Evolutionary conservation across 805 yeast species (phyloP), one percentile per base, ranked within the genome.

Genomic region (Saccharomycopsis vini): DNA sequence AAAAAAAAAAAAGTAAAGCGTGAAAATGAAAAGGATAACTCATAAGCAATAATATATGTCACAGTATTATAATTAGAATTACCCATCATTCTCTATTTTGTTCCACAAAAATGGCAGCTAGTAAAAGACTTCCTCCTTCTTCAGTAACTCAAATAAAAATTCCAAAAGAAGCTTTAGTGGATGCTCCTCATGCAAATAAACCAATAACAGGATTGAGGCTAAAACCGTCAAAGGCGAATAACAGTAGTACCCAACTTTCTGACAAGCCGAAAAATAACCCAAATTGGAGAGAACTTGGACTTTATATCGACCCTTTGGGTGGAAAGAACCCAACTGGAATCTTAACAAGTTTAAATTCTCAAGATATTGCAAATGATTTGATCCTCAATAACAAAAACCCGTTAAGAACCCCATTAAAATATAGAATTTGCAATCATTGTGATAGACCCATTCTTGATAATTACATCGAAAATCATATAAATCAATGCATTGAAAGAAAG

Each of bases 391-490:
- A 50, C 6, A 47, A 47, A 5, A 60, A 59, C 39, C 74, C 75
- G 3, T 55, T 73, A 19, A 54, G 54, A 12, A 58, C 59, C 10
- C 65, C 68, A 1, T 37, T 70, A 3, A 62, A 62, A 24, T 73
- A 72, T 49, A 57, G 73, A 32, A 64, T 70, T 39, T 73, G 79
- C 54, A 71, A 68, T 41, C 57, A 57, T 40, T 73, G 79, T 52
- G 62, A 62, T 36, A 61, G 67, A 42, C 78, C 78, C 2, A 60
- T 72, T 1, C 52, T 71, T 19, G 64, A 60, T 28, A 49, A 57
- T 2, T 56, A 59, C 45, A 47, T 73, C 21, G 59, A 60, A 1
- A 57, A 55, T 18, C 78, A 73, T 54, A 58, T 72, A 10, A 53
- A 50, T 13, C 44, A 43, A 31, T 73, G 78, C 51, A 53, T 62